Evolutionary conservation across 2,329 filamentous ascomycete genomes (phyloP).

Genomic region (Emydomyces testavorans): DNA sequence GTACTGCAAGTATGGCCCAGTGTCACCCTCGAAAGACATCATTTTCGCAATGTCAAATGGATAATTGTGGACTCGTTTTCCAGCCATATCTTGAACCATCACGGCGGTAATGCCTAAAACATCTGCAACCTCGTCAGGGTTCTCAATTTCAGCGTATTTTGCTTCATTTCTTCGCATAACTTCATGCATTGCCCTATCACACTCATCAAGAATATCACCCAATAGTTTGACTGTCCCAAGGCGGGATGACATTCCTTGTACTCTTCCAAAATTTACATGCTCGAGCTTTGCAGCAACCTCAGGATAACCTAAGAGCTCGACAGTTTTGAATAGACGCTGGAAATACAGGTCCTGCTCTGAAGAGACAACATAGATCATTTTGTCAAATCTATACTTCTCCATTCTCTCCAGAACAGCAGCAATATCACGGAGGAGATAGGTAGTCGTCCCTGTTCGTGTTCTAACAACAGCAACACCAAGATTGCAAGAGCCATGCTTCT

Average conservation of each 20-base stretch:
- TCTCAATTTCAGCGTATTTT: constrained; percentile 82
- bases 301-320: constrained; percentile 50
- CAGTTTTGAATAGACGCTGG: constrained; percentile 54
- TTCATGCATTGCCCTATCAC: constrained; percentile 92
- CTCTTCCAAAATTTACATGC: constrained; percentile 57
- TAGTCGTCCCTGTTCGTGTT: constrained; percentile 55
- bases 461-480: constrained; percentile 56
- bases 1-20: constrained; percentile 55
- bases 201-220: constrained; percentile 62
- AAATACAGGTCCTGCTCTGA: constrained; percentile 54
- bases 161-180: constrained; percentile 83
- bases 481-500: constrained; percentile 55
- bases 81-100: constrained; percentile 97
- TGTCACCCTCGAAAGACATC: constrained; percentile 56
- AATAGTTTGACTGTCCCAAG: constrained; percentile 64
- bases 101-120: constrained; percentile 84
- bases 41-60: constrained; percentile 55
- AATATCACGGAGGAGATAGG: constrained; percentile 60
- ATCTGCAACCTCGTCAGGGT: constrained; percentile 73
- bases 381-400: constrained; percentile 51
- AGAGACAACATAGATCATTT: constrained; percentile 58
- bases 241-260: constrained; percentile 53
- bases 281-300: constrained; percentile 49
- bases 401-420: constrained; percentile 53
- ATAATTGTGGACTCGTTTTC: constrained; percentile 69